Conservation (phyloP, 140 eudicot species). For the Erigeron philadelphicus region DNA sequence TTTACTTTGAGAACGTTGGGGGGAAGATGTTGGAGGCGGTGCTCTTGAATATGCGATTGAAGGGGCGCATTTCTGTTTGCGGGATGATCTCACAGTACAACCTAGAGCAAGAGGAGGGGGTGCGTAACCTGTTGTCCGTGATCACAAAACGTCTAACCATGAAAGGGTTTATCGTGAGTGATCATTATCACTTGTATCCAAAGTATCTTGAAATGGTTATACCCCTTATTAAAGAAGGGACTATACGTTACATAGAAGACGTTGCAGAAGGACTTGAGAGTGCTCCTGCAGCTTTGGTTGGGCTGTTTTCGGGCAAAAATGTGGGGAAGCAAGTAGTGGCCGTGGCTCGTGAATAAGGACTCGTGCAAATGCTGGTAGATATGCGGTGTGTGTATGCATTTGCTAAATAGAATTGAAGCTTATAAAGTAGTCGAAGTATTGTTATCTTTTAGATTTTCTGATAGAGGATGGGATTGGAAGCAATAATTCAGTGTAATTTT, state of each 20-base stretch:
- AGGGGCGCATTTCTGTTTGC: too few relatives aligned
- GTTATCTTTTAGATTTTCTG: too few relatives aligned
- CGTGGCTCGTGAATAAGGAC: slow-evolving; percentile 39
- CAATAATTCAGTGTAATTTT: too few relatives aligned
- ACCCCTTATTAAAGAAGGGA: slow-evolving; percentile 49
- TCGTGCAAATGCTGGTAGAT: too few relatives aligned
- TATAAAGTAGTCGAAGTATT: too few relatives aligned
- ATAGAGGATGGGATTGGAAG: too few relatives aligned
- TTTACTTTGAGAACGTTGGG: too few relatives aligned
- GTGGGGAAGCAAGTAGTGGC: slow-evolving; percentile 67
- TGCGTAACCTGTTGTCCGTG: slow-evolving; percentile 30
- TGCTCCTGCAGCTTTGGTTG: slow-evolving; percentile 59
- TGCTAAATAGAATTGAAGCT: too few relatives aligned
- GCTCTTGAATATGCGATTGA: too few relatives aligned
- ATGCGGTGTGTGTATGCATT: too few relatives aligned
- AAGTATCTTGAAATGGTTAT: slow-evolving; percentile 49
- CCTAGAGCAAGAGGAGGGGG: slow-evolving; percentile 36
- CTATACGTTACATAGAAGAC: slow-evolving; percentile 48
- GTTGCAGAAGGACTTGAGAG: slow-evolving; percentile 55
- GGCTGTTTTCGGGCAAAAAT: slow-evolving; percentile 56
- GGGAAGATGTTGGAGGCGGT: too few relatives aligned
- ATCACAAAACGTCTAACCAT: slow-evolving; percentile 30
- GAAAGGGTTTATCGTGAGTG: slow-evolving; percentile 36
- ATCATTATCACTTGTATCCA: slow-evolving; percentile 40
- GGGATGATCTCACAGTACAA: slow-evolving; percentile 58